A percentile compares a stretch with the other conserved stretches of the same genome.
These are phyloP conservation scores for Magnolia kwangsiensis DNA, from an alignment of 164 flowering plant genomes.

Conservation along the genomic window DNA sequence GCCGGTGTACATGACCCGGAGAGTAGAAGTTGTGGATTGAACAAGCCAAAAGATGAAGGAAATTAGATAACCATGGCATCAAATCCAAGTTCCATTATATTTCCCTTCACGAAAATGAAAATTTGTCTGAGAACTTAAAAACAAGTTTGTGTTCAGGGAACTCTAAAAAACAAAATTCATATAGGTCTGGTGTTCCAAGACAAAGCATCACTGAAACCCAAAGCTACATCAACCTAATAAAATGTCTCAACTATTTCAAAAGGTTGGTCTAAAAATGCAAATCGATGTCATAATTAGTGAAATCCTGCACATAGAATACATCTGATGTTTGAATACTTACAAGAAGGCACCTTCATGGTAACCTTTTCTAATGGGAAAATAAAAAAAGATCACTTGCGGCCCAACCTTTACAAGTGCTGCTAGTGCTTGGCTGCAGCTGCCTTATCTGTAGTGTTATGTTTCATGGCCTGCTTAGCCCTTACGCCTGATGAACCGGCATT, in stretches of 20 bases:
- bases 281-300: neutral
- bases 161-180: no score
- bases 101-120: no score
- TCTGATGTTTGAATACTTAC: neutral
- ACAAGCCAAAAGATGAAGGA: conserved; percentile 6
- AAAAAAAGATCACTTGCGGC: conserved; percentile 18
- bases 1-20: conserved; percentile 42
- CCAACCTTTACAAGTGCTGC: conserved; percentile 56
- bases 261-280: no score
- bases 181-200: no score
- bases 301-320: neutral
- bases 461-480: conserved; percentile 74
- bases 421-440: conserved; percentile 75
- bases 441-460: conserved; percentile 85
- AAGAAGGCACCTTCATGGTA: neutral
- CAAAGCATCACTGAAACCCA: no score
- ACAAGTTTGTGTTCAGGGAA: no score
- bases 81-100: no score
- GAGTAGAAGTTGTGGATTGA: conserved; percentile 53
- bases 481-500: conserved; percentile 67
- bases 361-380: neutral
- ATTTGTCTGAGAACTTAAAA: no score
- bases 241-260: no score
- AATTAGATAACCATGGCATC: no score
- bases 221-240: no score